Conservation (phyloP, 371 early-diverging fungal species). For the Saksenaea oblongispora region DNA sequence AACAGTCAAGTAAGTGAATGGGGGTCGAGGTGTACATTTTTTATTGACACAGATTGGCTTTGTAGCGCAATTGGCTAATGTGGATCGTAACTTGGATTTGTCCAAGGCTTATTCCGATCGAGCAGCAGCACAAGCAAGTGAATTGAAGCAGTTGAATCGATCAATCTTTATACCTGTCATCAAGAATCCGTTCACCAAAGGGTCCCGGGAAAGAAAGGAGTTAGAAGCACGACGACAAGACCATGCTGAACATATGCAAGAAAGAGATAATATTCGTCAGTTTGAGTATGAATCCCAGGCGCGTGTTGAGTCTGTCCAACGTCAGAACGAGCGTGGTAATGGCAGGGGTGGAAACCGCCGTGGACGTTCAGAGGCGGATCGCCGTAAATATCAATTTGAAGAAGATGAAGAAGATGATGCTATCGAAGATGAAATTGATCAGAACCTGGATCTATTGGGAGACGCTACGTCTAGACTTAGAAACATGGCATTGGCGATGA, state of each 20-base stretch:
- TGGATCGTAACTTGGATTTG: slow-evolving; percentile 72
- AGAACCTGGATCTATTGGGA: slow-evolving; percentile 72
- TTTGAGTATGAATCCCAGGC: slow-evolving; percentile 31
- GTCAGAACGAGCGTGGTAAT: slow-evolving; percentile 43
- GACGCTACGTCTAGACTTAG: slow-evolving; percentile 65
- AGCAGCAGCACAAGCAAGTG: slow-evolving; percentile 70
- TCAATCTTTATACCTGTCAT: slow-evolving; percentile 78
- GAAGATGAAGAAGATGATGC: slow-evolving; percentile 67
- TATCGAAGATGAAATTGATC: slow-evolving; percentile 81
- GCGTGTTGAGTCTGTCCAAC: slow-evolving; percentile 57
- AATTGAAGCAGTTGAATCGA: slow-evolving; percentile 77
- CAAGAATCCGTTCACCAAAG: slow-evolving; percentile 65
- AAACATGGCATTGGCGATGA: slow-evolving; percentile 76
- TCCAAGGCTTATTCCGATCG: slow-evolving; percentile 74
- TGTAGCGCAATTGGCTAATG: slow-evolving; percentile 68
- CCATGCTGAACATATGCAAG: slow-evolving; percentile 50
- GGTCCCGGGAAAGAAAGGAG: slow-evolving; percentile 62
- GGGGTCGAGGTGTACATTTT: not conserved
- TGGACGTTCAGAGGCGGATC: slow-evolving; percentile 59
- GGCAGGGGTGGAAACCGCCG: slow-evolving; percentile 44
- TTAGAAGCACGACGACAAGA: slow-evolving; percentile 53
- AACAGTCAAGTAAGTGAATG: slow-evolving; percentile 59
- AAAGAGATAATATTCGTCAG: slow-evolving; percentile 31
- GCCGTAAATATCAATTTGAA: slow-evolving; percentile 66
- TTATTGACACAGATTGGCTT: not conserved